A percentile compares a stretch with the other conserved stretches of the same genome.
Evolutionary conservation across 208 protist species (phyloP).

Genomic region (Crithidia expoeki): DNA sequence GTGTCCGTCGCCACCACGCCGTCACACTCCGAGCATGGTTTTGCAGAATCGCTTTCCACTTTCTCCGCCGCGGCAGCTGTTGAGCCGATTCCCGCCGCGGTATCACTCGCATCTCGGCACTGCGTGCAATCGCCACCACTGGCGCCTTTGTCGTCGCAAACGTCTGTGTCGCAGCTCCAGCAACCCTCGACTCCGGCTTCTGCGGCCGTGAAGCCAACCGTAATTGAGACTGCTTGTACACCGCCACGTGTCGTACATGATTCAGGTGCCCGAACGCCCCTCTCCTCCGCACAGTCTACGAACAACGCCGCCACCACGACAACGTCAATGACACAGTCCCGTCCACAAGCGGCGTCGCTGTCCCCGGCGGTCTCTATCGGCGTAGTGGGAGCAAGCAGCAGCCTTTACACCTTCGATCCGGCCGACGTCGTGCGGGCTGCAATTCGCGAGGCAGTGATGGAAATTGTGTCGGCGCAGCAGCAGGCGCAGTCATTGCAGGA

Average conservation of each 20-base stretch:
- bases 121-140: conserved; percentile 21
- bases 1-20: conserved; percentile 10
- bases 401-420: conserved; percentile 17
- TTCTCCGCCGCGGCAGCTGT: conserved; percentile 2
- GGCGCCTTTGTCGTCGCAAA: conserved; percentile 9
- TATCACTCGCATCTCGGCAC: conserved; percentile 3
- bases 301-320: background rate
- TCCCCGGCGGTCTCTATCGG: background rate
- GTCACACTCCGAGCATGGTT: conserved; percentile 1
- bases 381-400: background rate
- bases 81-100: background rate
- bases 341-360: background rate
- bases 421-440: conserved; percentile 51
- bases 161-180: background rate
- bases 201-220: background rate
- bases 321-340: background rate
- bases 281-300: conserved; percentile 9
- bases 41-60: background rate
- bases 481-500: conserved; percentile 41
- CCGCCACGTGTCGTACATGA: conserved; percentile 25
- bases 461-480: conserved; percentile 55
- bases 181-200: background rate
- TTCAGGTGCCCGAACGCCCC: conserved; percentile 6
- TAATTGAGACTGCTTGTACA: background rate
- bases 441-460: conserved; percentile 67